Conservation (phyloP, 2,329 filamentous ascomycete species). For the Colletotrichum sp. region DNA sequence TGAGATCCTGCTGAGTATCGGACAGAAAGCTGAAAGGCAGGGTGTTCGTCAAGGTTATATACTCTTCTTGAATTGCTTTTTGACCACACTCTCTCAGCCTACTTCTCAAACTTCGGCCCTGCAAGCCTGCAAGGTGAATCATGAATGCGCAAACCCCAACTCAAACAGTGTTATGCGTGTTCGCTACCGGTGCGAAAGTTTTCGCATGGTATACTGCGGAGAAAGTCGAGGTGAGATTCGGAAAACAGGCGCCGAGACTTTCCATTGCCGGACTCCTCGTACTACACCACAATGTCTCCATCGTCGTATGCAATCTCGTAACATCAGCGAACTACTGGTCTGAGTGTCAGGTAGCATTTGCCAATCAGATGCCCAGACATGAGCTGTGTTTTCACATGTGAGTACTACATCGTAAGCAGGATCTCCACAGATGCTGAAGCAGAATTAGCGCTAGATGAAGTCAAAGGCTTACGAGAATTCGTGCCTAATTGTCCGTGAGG, state of each 20-base stretch:
- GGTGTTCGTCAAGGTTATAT: not conserved
- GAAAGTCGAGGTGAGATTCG: not conserved
- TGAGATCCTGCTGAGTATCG: not conserved
- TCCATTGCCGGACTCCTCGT: not conserved
- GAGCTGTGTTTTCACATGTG: slow-evolving; percentile 1
- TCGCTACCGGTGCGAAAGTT: slow-evolving; percentile 12
- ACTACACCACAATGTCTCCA: not conserved
- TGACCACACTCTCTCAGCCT: not conserved
- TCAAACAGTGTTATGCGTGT: slow-evolving; percentile 6
- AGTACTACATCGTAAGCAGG: not conserved
- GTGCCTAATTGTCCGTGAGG: slow-evolving; percentile 7
- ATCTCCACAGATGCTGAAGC: not conserved
- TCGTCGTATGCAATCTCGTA: not conserved
- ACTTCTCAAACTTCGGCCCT: not conserved
- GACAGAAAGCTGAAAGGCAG: accelerated
- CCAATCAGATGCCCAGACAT: not conserved
- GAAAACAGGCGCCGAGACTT: not conserved
- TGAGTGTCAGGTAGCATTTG: not conserved
- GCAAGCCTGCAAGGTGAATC: slow-evolving; percentile 8
- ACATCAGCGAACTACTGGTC: not conserved
- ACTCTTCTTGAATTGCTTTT: not conserved
- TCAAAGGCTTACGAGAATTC: slow-evolving; percentile 2
- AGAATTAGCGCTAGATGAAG: slow-evolving; percentile 11
- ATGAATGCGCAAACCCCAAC: slow-evolving; percentile 3
- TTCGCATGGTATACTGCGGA: not conserved